Percentiles rank a stretch among this genome's conserved stretches.
phyloP scores from a whole-genome alignment of 139 green algal genomes.

The Spirogloea muscicola region DNA sequence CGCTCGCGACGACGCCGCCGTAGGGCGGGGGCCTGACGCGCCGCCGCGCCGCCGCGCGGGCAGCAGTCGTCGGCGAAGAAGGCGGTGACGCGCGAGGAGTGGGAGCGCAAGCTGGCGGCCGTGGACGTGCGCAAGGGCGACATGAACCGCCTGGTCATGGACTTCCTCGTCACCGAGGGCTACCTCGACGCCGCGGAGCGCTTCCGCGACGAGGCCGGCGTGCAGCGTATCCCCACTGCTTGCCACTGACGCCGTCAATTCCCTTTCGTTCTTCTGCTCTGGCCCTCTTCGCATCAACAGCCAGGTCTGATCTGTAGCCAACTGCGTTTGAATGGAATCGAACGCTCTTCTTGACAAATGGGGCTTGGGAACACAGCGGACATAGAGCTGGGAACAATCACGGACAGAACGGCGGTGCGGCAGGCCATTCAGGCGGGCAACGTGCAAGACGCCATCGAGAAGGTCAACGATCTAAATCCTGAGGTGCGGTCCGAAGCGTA shows the following conservation, averaged over 20 bases:
- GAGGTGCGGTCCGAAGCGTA: too few species aligned
- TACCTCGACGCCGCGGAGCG: constrained; percentile 84
- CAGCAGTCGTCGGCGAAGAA: constrained; percentile 41
- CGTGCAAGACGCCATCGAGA: constrained; percentile 77
- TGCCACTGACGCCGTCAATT: too few species aligned
- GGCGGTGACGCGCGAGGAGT: constrained; percentile 57
- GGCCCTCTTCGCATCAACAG: too few species aligned
- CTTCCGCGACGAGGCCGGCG: constrained; percentile 82
- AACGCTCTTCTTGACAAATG: too few species aligned
- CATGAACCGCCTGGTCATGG: constrained; percentile 93
- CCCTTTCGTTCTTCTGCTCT: too few species aligned
- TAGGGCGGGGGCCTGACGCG: too few species aligned
- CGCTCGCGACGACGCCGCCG: too few species aligned
- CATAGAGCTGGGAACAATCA: constrained; percentile 73
- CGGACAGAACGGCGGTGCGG: constrained; percentile 84
- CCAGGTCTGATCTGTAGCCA: too few species aligned
- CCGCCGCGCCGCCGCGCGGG: too few species aligned
- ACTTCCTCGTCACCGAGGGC: constrained; percentile 96
- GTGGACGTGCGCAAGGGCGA: constrained; percentile 77
- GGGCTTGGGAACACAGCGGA: constrained; percentile 42
- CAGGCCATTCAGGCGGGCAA: constrained; percentile 76
- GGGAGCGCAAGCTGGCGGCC: constrained; percentile 68
- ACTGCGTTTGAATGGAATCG: too few species aligned
- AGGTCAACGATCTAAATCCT: constrained; percentile 85
- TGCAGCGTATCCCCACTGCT: too few species aligned